Percentiles rank a stretch among this genome's conserved stretches.
These are phyloP conservation scores for Xylariales sp. DNA, from an alignment of 2,329 filamentous ascomycete species.

Conservation along the genomic window DNA sequence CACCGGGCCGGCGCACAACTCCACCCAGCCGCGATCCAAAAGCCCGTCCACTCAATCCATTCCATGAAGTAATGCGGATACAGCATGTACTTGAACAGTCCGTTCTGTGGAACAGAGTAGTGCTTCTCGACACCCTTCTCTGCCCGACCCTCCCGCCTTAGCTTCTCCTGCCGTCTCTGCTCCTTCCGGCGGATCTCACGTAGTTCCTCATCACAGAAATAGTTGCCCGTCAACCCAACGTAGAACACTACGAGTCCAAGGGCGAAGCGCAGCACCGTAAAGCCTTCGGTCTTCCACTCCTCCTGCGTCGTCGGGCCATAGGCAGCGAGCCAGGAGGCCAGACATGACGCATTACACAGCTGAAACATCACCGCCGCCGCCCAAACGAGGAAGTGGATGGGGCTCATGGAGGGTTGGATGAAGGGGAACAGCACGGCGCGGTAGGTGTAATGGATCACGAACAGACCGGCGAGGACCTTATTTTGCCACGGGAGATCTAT, in stretches of 20 bases:
- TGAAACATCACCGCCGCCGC: constrained; percentile 67
- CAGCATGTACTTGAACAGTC: constrained; percentile 76
- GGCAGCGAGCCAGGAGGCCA: constrained; percentile 78
- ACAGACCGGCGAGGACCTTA: constrained; percentile 68
- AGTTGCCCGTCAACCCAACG: constrained; percentile 72
- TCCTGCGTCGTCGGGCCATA: constrained; percentile 64
- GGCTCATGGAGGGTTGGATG: constrained; percentile 87
- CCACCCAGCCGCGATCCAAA: constrained; percentile 69
- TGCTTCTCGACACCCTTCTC: constrained; percentile 63
- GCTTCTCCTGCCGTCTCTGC: constrained; percentile 49
- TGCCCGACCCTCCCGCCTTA: constrained; percentile 30
- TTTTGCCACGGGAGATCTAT: constrained; percentile 69
- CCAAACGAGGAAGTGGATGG: constrained; percentile 71
- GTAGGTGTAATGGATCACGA: constrained; percentile 83
- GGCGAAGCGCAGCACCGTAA: constrained; percentile 40
- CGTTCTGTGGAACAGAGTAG: constrained; percentile 80
- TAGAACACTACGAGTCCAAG: constrained; percentile 72
- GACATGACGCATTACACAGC: constrained; percentile 68
- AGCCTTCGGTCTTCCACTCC: constrained; percentile 41
- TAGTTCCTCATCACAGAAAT: constrained; percentile 84
- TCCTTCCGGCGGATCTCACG: constrained; percentile 78
- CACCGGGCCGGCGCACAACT: constrained; percentile 68
- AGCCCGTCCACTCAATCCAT: constrained; percentile 94
- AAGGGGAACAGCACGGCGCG: constrained; percentile 79
- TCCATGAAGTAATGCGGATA: constrained; percentile 95